A percentile compares a stretch with the other conserved stretches of the same genome.
phyloP scores from a whole-genome alignment of 768 basidiomycete genomes.

The Candolleomyces eurysporus region DNA sequence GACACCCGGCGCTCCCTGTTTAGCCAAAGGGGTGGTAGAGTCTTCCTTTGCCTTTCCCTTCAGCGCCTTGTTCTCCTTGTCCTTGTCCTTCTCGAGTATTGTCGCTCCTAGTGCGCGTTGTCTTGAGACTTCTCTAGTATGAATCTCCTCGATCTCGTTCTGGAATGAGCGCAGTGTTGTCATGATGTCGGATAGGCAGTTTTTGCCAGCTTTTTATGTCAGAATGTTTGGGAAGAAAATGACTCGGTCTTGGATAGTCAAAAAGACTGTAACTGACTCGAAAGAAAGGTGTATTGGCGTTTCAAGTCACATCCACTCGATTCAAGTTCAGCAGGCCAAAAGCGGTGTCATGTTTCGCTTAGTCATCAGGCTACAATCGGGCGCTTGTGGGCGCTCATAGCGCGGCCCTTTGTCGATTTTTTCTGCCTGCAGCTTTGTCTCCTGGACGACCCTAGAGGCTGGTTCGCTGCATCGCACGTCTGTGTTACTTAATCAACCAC shows the following conservation, averaged over 20 bases:
- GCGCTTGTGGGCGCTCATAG: too few species aligned
- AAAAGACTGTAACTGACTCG: background rate
- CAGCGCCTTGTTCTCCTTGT: constrained; percentile 31
- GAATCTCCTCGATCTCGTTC: constrained; percentile 75
- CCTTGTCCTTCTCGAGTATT: constrained; percentile 24
- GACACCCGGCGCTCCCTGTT: constrained; percentile 9
- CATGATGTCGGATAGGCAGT: constrained; percentile 30
- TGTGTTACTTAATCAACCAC: too few species aligned
- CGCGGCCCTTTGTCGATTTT: too few species aligned
- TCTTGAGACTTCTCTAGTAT: constrained; percentile 61
- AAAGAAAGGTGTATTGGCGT: background rate
- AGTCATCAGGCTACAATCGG: background rate
- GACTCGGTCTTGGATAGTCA: background rate
- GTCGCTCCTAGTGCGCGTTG: constrained; percentile 40
- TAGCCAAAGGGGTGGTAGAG: constrained; percentile 9
- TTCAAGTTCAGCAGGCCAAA: background rate
- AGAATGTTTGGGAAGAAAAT: background rate
- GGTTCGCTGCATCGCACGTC: too few species aligned
- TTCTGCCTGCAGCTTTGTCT: too few species aligned
- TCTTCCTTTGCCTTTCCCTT: constrained; percentile 46
- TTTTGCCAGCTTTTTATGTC: background rate
- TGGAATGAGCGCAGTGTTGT: constrained; percentile 63
- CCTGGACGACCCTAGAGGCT: too few species aligned
- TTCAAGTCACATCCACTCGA: background rate
- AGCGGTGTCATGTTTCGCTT: background rate